Conservation (phyloP, 2,329 filamentous ascomycete species). For the Colletotrichum graminicola region DNA sequence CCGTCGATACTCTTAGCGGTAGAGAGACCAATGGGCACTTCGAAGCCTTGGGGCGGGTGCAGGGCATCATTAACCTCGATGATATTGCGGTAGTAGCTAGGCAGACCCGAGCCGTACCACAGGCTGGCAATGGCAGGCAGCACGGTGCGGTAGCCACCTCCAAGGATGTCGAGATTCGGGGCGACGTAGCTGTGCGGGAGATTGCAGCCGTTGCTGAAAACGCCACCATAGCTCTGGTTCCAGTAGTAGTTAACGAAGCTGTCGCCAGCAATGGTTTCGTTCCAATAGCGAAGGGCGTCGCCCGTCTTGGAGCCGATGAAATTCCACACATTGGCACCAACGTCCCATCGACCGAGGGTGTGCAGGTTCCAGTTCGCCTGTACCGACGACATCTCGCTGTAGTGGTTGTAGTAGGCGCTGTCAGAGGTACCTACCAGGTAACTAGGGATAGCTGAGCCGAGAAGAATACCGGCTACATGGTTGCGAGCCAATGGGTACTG, state of each 20-base stretch:
- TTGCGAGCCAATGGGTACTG: conserved; percentile 73
- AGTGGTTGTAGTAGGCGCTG: conserved; percentile 78
- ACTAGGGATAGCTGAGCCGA: conserved; percentile 79
- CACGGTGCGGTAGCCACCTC: neutral
- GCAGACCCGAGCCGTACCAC: conserved; percentile 53
- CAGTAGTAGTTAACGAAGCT: conserved; percentile 55
- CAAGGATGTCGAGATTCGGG: conserved; percentile 44
- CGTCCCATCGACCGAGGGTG: conserved; percentile 78
- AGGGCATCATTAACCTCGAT: conserved; percentile 58
- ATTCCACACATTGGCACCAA: conserved; percentile 77
- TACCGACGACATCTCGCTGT: conserved; percentile 71
- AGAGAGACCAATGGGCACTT: conserved; percentile 11
- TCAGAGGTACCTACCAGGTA: conserved; percentile 76
- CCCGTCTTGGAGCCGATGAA: conserved; percentile 72
- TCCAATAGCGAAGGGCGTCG: conserved; percentile 60
- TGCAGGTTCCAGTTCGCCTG: conserved; percentile 58
- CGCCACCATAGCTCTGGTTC: conserved; percentile 67
- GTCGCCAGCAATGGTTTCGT: conserved; percentile 51
- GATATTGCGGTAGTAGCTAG: conserved; percentile 57
- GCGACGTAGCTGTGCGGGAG: conserved; percentile 49
- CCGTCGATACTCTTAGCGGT: neutral
- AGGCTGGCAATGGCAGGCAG: conserved; percentile 44
- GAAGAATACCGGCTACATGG: conserved; percentile 75
- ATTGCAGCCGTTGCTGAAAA: conserved; percentile 52
- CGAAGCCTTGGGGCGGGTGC: conserved; percentile 57